phyloP scores from a whole-genome alignment of 495 filamentous ascomycete species.

The Penicillium herquei region DNA sequence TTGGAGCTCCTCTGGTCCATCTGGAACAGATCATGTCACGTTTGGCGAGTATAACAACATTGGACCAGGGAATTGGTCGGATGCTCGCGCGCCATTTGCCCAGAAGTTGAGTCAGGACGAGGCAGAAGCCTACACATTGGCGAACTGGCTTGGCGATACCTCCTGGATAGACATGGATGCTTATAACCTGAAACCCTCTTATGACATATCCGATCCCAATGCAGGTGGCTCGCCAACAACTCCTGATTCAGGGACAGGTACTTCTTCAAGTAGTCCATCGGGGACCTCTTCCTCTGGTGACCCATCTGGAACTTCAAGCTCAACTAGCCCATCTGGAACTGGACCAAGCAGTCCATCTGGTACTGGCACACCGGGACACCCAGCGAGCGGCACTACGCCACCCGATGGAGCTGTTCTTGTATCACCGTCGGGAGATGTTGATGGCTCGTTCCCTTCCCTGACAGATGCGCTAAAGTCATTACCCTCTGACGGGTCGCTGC shows the following conservation, averaged over 20 bases:
- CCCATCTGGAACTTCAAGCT: background rate
- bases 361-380: background rate
- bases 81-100: background rate
- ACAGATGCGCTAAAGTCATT: background rate
- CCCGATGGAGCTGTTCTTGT: background rate
- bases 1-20: background rate
- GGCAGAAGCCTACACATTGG: background rate
- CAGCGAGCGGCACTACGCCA: conserved; percentile 1
- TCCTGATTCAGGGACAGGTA: background rate
- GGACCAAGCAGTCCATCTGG: background rate
- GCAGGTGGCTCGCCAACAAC: background rate
- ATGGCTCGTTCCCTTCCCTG: background rate
- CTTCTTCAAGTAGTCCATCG: background rate
- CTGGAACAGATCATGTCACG: background rate
- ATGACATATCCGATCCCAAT: background rate
- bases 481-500: background rate
- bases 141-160: conserved; percentile 3
- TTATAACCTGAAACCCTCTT: conserved; percentile 3
- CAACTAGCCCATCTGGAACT: background rate
- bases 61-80: background rate
- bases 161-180: conserved; percentile 10
- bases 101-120: background rate
- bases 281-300: background rate
- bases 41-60: conserved; percentile 4
- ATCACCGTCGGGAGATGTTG: background rate